Evolutionary conservation across 768 basidiomycete genomes (phyloP).

Genomic region (Gymnopilus junonius): DNA sequence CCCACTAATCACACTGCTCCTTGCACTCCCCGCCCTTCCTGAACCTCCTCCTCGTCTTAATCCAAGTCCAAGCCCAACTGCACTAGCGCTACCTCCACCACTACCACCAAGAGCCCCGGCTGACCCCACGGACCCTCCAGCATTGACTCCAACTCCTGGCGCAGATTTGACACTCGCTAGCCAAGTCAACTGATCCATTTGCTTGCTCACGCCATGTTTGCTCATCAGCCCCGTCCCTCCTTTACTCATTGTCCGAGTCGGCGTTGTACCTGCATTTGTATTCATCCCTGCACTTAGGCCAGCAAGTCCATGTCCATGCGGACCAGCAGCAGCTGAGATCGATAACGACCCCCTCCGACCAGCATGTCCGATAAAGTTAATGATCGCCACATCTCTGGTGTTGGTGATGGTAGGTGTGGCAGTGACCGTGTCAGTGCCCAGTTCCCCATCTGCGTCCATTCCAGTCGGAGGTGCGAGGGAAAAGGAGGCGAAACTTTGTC

Average conservation of each 20-base stretch:
- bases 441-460: constrained; percentile 33
- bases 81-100: neutral
- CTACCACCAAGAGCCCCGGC: no score
- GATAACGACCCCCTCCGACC: neutral
- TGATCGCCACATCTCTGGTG: constrained; percentile 8
- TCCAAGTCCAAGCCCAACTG: neutral
- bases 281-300: neutral
- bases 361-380: neutral
- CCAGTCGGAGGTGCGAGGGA: constrained; percentile 14
- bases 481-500: neutral
- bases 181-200: constrained; percentile 75
- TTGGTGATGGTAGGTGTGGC: constrained; percentile 21
- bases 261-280: constrained; percentile 32
- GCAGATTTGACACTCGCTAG: constrained; percentile 73
- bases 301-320: neutral
- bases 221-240: constrained; percentile 55
- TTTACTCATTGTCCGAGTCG: constrained; percentile 39
- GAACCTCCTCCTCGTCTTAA: constrained; percentile 34
- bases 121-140: neutral
- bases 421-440: constrained; percentile 12
- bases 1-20: constrained; percentile 31
- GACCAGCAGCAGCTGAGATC: neutral
- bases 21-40: constrained; percentile 61
- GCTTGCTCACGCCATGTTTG: constrained; percentile 28
- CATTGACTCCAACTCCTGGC: constrained; percentile 24